Conservation (phyloP, 2,329 filamentous ascomycete genomes). For the Triangularia verruculosa region DNA sequence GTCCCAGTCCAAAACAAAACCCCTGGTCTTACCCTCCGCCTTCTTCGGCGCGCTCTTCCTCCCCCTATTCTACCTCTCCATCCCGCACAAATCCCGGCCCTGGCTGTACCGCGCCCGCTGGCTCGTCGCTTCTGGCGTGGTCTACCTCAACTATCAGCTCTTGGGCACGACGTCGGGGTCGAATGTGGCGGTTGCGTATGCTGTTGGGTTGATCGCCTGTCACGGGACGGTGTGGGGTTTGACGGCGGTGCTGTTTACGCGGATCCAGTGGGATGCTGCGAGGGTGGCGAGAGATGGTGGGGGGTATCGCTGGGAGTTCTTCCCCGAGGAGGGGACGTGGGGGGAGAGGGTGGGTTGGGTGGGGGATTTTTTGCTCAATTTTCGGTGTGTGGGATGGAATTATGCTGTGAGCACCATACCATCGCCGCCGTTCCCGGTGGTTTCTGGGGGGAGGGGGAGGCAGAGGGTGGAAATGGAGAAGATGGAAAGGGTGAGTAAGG, state of each 20-base stretch:
- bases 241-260: conserved; percentile 51
- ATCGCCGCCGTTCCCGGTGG: conserved; percentile 35
- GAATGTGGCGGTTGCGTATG: conserved; percentile 51
- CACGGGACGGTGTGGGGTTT: conserved; percentile 52
- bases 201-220: conserved; percentile 45
- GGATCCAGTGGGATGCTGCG: conserved; percentile 55
- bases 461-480: conserved; percentile 31
- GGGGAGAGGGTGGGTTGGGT: conserved; percentile 53
- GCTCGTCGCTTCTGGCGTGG: conserved; percentile 45
- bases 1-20: conserved; percentile 29
- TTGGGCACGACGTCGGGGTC: conserved; percentile 45
- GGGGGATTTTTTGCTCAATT: conserved; percentile 51
- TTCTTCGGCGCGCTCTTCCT: conserved; percentile 48
- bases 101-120: conserved; percentile 52
- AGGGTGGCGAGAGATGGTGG: conserved; percentile 42
- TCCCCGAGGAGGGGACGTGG: conserved; percentile 49
- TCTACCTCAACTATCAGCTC: conserved; percentile 44
- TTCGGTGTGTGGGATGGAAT: conserved; percentile 52
- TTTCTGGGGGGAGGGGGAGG: conserved; percentile 23
- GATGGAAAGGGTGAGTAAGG: conserved; percentile 41
- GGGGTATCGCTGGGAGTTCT: conserved; percentile 60
- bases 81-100: conserved; percentile 50
- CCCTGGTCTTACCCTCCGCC: conserved; percentile 52
- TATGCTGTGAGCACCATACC: conserved; percentile 29
- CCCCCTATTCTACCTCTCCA: conserved; percentile 52